Percentiles rank a stretch among this genome's conserved stretches.
phyloP scores from a whole-genome alignment of 139 green algal species.

The Haematococcus lacustris region DNA sequence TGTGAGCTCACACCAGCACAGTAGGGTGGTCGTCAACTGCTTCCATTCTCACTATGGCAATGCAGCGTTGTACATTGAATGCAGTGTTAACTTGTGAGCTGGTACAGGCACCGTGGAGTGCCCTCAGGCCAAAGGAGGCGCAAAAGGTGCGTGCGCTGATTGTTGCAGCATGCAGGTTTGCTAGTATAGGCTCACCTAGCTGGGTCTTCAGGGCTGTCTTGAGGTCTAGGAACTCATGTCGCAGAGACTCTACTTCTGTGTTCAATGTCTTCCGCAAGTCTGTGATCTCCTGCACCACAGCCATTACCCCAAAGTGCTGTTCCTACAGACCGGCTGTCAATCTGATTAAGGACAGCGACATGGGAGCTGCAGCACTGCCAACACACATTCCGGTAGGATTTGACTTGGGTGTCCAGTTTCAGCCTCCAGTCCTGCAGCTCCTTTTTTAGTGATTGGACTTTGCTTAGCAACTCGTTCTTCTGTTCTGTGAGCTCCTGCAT shows the following conservation, averaged over 20 bases:
- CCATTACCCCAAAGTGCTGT: not conserved
- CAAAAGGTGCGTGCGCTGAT: no score
- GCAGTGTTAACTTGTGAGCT: no score
- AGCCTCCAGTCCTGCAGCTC: constrained; percentile 55
- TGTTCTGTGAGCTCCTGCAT: constrained; percentile 43
- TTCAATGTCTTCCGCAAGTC: constrained; percentile 47
- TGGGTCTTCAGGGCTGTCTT: constrained; percentile 38
- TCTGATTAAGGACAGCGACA: no score
- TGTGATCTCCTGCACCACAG: constrained; percentile 37
- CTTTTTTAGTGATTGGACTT: constrained; percentile 51
- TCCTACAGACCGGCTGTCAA: not conserved
- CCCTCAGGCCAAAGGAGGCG: no score
- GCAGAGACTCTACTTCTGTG: constrained; percentile 44
- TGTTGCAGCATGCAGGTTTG: no score
- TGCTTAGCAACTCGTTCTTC: constrained; percentile 45
- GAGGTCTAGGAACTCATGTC: constrained; percentile 41
- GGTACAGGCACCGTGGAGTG: no score
- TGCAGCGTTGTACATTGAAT: no score
- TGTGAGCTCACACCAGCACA: no score
- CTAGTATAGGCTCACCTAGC: constrained; percentile 14
- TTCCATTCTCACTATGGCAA: no score
- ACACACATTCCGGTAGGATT: constrained; percentile 35
- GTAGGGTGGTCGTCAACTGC: no score
- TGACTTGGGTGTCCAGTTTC: constrained; percentile 56
- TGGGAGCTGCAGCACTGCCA: not conserved